Evolutionary conservation across 208 protist species (phyloP).

Genomic region (Wallacemonas rigidus): DNA sequence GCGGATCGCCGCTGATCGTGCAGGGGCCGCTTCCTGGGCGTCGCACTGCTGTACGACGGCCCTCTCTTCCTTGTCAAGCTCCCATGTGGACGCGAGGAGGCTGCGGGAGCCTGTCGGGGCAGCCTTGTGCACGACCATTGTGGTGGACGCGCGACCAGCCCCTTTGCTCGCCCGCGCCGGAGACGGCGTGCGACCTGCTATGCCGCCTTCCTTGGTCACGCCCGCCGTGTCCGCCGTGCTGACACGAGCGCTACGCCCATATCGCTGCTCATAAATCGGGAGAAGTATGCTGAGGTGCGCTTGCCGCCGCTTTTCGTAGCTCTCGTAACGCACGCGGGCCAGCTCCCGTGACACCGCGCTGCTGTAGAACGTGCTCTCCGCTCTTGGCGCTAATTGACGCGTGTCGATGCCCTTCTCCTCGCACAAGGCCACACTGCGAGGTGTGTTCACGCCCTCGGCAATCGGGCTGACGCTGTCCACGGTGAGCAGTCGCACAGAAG

Average conservation of each 20-base stretch:
- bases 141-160: neutral
- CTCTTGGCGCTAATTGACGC: slow-evolving; percentile 42
- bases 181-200: neutral
- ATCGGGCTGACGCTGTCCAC: slow-evolving; percentile 46
- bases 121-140: neutral
- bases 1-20: slow-evolving; percentile 27
- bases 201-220: no score
- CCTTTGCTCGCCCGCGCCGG: neutral
- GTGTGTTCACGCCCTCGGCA: slow-evolving; percentile 70
- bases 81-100: slow-evolving; percentile 7
- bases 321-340: slow-evolving; percentile 52
- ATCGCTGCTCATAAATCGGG: slow-evolving; percentile 25
- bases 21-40: slow-evolving; percentile 22
- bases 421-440: slow-evolving; percentile 65
- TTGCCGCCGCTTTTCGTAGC: slow-evolving; percentile 72
- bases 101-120: neutral
- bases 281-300: slow-evolving; percentile 52
- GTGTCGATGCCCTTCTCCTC: slow-evolving; percentile 55
- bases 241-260: neutral
- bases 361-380: slow-evolving; percentile 54
- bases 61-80: slow-evolving; percentile 26
- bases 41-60: slow-evolving; percentile 38
- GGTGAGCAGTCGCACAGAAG: slow-evolving; percentile 44
- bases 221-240: no score
- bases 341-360: slow-evolving; percentile 38